Evolutionary conservation across 2,329 filamentous ascomycete genomes (phyloP).

Genomic region (Fusarium siculi): DNA sequence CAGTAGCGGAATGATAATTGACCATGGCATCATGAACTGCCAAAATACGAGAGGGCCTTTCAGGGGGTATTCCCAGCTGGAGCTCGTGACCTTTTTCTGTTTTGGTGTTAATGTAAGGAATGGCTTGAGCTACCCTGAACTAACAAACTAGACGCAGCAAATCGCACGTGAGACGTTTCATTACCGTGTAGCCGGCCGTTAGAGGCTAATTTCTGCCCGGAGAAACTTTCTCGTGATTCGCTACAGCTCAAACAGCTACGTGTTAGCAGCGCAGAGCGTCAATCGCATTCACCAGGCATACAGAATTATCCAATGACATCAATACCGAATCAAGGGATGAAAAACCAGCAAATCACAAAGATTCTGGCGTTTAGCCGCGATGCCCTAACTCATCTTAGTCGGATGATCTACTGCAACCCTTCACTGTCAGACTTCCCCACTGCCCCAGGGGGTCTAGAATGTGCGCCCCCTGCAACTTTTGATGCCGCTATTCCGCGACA

Average conservation of each 20-base stretch:
- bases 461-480: background rate
- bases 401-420: background rate
- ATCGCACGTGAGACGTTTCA: background rate
- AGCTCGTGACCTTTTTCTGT: background rate
- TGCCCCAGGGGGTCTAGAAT: background rate
- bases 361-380: background rate
- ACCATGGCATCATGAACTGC: background rate
- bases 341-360: background rate
- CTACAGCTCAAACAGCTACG: rapidly evolving
- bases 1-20: background rate
- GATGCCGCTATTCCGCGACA: background rate
- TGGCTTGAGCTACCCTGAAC: background rate
- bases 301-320: background rate
- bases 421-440: background rate
- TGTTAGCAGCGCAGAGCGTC: rapidly evolving
- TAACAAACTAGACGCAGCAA: background rate
- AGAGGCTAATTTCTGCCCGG: rapidly evolving
- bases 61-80: background rate
- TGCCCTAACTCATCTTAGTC: background rate
- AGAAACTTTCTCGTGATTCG: background rate
- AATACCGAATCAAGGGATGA: background rate
- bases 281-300: rapidly evolving
- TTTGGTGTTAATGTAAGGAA: background rate
- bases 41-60: background rate
- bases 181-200: background rate